Conservation (phyloP, 768 basidiomycete species). For the Boletus sp. region DNA sequence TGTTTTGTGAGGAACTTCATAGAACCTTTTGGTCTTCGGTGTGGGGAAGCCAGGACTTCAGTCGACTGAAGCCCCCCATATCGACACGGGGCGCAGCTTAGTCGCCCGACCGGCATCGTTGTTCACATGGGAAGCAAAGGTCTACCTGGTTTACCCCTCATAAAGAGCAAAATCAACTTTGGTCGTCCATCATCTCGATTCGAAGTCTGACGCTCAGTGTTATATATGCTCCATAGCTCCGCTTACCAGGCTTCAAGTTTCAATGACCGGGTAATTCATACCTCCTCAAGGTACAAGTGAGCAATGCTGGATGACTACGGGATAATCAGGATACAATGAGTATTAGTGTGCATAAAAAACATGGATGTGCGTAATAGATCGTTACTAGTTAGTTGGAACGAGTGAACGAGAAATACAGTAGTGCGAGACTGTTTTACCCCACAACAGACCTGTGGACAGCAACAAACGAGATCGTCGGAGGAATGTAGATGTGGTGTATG, state of each 20-base stretch:
- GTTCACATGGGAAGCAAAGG: not conserved
- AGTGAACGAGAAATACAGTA: not conserved
- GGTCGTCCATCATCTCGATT: too few relatives aligned
- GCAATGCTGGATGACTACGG: not conserved
- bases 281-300: not conserved
- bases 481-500: not conserved
- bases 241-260: not conserved
- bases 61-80: too few relatives aligned
- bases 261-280: not conserved
- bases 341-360: not conserved
- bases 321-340: not conserved
- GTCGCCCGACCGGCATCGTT: not conserved
- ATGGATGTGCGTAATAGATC: constrained; percentile 2
- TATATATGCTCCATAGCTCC: too few relatives aligned
- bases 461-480: not conserved
- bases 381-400: not conserved
- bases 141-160: too few relatives aligned
- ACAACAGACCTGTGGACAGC: not conserved
- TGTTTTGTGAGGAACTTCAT: too few relatives aligned
- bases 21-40: too few relatives aligned
- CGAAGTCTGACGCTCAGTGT: too few relatives aligned
- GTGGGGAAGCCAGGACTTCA: not conserved
- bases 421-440: not conserved
- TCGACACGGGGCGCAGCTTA: too few relatives aligned
- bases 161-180: too few relatives aligned